Base-by-base conservation (phyloP, 257 asterid genomes). In the Fraxinus excelsior region DNA sequence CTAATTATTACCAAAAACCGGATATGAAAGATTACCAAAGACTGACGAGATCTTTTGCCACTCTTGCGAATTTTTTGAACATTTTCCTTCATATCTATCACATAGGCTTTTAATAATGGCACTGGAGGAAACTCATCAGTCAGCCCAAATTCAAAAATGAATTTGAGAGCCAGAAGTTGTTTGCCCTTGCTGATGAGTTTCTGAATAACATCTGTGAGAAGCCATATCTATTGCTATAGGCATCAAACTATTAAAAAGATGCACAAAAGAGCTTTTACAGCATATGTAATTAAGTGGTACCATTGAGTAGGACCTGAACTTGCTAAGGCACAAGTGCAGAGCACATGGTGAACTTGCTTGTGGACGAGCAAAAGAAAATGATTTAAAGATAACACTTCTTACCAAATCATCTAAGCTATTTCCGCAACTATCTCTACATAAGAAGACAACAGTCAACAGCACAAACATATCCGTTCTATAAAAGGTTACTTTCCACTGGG, bases 81-180 rank as follows among this genome's bases (percentile, higher is more conserved):
- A 51, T 46, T 16, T 82, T 84, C 84, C 84, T 70, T 83, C 32
- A 89, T 81, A 70, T 82, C 88, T 74, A 77, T 70, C 80, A 86
- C 73, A 69, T 81, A 84, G 62, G 83, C 81, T 82, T 88, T 83
- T 81, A 89, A 71, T 51, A 87, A 81, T 77, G 96, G 90, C 66
- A 89, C 87, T 3, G 94, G 94, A 21, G 94, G 90, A 76, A 87
- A 87, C 82, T 84, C 88, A 49, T 87, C 87, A 53, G 88, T 79
- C 56, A 86, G 81, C 86, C 74, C 91, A 81, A 87, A 89, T 73
- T 84, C 90, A 73, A 87, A 84, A 38, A 87, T 71, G 80, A 91
- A 91, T 82, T 86, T 91, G 75, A 89, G 87, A 76, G 96, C 96
- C 67, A 85, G 14, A 38, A 86, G 86, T 66, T 80, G 91, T 81